Evolutionary conservation across 495 filamentous ascomycete genomes (phyloP), one percentile per base, ranked within the genome.

Genomic region (Penicillium fimorum): DNA sequence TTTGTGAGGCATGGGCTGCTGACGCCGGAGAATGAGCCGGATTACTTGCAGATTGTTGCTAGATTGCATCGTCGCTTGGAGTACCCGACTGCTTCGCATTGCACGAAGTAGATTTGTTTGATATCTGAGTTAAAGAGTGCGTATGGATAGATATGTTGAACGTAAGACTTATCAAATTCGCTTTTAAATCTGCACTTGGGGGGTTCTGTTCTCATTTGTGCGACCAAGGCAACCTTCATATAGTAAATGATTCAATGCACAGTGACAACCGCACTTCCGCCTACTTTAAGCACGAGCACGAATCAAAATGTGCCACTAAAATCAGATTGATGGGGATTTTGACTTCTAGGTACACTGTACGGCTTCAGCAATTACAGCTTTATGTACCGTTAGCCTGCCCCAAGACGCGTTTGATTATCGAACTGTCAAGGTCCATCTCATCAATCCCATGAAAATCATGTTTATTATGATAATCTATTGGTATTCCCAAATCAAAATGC

Each of bases 1-100:
- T 92, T 98, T 71, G 75, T 96, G 55, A 77, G 94, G 27, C 91
- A 91, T 71, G 89, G 90, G 1, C 81, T 96, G 50, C 65, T 95
- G 61, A 96, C 87, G 1, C 69, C 79, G 11, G 91, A 89, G 67
- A 94, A 92, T 69, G 91, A 97, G 75, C 79, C 82, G 43, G 73
- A 95, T 70, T 96, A 86, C 67, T 72, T 88, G 58, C 84, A 92
- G 76, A 89, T 99, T 59, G 66, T 83, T 41, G 74, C 83, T 20
- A 79, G 90, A 52, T 68, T 96, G 53, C 92, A 96, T 77, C 84
- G 94, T 53, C 80, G 82, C 51, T 75, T 96, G 49, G 86, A 89
- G 50, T 96, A 97, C 64, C 92, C 94, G 1, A 87, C 82, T 54
- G 69, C 68, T 13, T 79, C 71, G 47, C 71, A 73, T 60, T 65